A percentile compares a stretch with the other conserved stretches of the same genome.
Conservation (phyloP, 768 basidiomycete species). For the Pisolithus microcarpus region DNA sequence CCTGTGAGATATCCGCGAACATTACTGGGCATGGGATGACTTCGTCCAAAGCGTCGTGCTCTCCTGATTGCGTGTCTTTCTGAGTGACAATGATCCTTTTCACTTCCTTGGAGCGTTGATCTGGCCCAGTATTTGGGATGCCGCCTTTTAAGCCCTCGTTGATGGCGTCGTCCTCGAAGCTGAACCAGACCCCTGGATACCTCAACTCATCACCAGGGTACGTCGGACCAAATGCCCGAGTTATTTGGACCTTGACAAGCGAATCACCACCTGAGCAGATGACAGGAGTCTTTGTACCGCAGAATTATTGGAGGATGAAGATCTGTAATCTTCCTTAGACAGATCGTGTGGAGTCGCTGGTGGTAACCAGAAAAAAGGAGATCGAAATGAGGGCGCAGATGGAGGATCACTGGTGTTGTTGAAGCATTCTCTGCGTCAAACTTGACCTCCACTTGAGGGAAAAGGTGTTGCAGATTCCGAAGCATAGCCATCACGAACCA, state of each 20-base stretch:
- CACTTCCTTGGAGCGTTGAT: constrained; percentile 69
- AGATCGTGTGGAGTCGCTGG: constrained; percentile 76
- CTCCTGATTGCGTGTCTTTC: constrained; percentile 49
- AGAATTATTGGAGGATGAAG: constrained; percentile 60
- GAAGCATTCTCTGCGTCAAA: constrained; percentile 68
- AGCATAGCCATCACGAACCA: constrained; percentile 72
- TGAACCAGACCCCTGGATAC: constrained; percentile 81
- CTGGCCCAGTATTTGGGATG: constrained; percentile 28
- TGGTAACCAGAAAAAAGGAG: constrained; percentile 76
- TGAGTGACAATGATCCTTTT: constrained; percentile 69
- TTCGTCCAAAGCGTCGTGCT: constrained; percentile 67
- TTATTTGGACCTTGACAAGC: constrained; percentile 58
- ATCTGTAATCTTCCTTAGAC: constrained; percentile 59
- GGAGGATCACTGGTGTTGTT: constrained; percentile 68
- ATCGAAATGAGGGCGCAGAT: constrained; percentile 75
- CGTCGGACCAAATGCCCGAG: constrained; percentile 73
- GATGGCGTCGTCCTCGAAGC: constrained; percentile 69
- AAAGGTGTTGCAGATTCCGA: constrained; percentile 55
- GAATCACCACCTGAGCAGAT: constrained; percentile 57
- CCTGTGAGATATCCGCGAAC: constrained; percentile 64
- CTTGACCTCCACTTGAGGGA: constrained; percentile 79
- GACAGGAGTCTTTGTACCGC: constrained; percentile 56
- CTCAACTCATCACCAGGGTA: constrained; percentile 71
- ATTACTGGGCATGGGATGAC: constrained; percentile 57
- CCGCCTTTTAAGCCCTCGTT: constrained; percentile 47